Evolutionary conservation across 2,329 filamentous ascomycete species (phyloP).

Genomic region (Diaporthe eres): DNA sequence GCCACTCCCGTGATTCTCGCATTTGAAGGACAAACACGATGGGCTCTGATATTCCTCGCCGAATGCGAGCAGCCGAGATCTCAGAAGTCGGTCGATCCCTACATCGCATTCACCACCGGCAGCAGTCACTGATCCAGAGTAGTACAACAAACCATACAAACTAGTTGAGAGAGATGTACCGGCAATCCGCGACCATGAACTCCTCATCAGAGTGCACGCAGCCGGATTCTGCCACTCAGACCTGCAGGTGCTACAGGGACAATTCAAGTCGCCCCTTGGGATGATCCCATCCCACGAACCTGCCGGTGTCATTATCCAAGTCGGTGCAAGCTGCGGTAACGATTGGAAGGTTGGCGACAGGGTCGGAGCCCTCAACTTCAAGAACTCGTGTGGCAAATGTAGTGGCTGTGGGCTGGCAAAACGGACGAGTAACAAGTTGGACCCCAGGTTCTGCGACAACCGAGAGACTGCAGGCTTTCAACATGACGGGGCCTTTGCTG

Average conservation of each 20-base stretch:
- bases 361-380: conserved; percentile 45
- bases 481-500: conserved; percentile 53
- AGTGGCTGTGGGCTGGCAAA: conserved; percentile 3
- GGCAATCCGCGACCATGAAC: conserved; percentile 46
- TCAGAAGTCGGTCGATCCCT: conserved; percentile 3
- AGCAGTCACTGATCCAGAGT: not conserved
- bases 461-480: conserved; percentile 53
- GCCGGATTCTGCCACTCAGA: conserved; percentile 57
- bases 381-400: conserved; percentile 5
- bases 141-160: conserved; percentile 23
- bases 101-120: no score
- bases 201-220: conserved; percentile 52
- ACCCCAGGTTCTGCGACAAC: conserved; percentile 49
- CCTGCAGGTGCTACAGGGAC: conserved; percentile 52
- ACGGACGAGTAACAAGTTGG: not conserved
- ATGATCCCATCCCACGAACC: conserved; percentile 50
- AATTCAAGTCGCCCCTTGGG: conserved; percentile 47
- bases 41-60: not conserved
- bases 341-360: conserved; percentile 52
- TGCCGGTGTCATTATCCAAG: conserved; percentile 49
- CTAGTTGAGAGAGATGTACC: conserved; percentile 44
- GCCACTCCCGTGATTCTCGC: not conserved
- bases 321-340: conserved; percentile 45
- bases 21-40: not conserved
- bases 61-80: conserved; percentile 23